Percentiles rank a stretch among this genome's conserved stretches.
Evolutionary conservation across 805 yeast genomes (phyloP).

Genomic region (Candida yuanshanica): DNA sequence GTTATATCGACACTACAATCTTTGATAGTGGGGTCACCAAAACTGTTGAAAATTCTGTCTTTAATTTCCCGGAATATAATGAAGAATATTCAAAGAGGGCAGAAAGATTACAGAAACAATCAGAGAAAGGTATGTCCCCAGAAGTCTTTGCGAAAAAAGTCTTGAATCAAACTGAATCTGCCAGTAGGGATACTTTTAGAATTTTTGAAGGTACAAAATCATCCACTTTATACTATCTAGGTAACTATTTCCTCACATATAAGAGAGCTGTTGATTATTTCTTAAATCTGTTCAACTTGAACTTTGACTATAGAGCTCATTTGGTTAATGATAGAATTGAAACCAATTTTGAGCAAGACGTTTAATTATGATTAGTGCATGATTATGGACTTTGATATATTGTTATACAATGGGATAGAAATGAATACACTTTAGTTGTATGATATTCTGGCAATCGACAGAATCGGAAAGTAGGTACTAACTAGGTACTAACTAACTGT

Average conservation of each 20-base stretch:
- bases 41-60: conserved; percentile 16
- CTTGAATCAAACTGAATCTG: conserved; percentile 29
- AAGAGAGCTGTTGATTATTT: conserved; percentile 12
- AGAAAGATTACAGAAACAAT: conserved; percentile 2
- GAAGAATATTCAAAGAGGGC: conserved; percentile 9
- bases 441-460: too few relatives aligned
- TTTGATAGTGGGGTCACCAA: conserved; percentile 9
- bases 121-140: conserved; percentile 25
- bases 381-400: too few relatives aligned
- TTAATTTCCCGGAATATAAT: conserved; percentile 16
- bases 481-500: too few relatives aligned
- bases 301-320: conserved; percentile 20
- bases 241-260: conserved; percentile 6
- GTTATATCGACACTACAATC: conserved; percentile 35
- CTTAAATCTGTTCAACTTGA: conserved; percentile 15
- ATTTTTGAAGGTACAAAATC: conserved; percentile 20
- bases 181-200: conserved; percentile 12
- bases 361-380: too few relatives aligned
- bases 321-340: conserved; percentile 7
- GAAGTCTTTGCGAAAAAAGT: conserved; percentile 35
- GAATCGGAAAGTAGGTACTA: too few relatives aligned
- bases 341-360: neutral
- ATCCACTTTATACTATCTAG: conserved; percentile 5
- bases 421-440: too few relatives aligned
- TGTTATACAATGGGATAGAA: too few relatives aligned